Evolutionary conservation across 2,329 filamentous ascomycete genomes (phyloP).

Genomic region (Ustulina deusta): DNA sequence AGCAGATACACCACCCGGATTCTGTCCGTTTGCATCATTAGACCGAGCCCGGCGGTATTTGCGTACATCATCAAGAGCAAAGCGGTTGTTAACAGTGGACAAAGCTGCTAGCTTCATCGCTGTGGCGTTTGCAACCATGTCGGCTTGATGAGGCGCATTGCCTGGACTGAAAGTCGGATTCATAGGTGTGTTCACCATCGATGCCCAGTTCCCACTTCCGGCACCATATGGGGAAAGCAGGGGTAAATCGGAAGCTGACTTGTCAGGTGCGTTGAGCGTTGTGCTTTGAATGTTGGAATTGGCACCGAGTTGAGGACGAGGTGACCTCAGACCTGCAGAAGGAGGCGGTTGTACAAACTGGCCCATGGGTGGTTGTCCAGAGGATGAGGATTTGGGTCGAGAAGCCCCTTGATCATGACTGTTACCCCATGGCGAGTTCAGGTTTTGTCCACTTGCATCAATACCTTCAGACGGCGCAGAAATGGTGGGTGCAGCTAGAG

Average conservation of each 20-base stretch:
- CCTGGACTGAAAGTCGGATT: slow-evolving; percentile 82
- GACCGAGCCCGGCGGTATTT: slow-evolving; percentile 95
- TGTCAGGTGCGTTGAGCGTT: slow-evolving; percentile 79
- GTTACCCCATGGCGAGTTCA: slow-evolving; percentile 84
- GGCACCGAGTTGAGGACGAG: slow-evolving; percentile 74
- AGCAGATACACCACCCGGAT: slow-evolving; percentile 73
- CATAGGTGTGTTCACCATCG: slow-evolving; percentile 98
- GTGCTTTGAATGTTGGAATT: slow-evolving; percentile 84
- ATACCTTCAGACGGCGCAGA: slow-evolving; percentile 73
- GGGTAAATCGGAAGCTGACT: slow-evolving; percentile 77
- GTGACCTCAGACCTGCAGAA: slow-evolving; percentile 82
- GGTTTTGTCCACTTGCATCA: slow-evolving; percentile 72
- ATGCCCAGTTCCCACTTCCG: slow-evolving; percentile 94
- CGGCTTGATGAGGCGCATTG: slow-evolving; percentile 79
- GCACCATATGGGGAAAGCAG: slow-evolving; percentile 86
- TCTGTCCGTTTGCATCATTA: slow-evolving; percentile 77
- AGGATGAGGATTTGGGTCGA: slow-evolving; percentile 82
- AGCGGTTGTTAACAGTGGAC: slow-evolving; percentile 97
- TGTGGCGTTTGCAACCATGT: slow-evolving; percentile 98
- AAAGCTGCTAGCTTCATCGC: slow-evolving; percentile 98
- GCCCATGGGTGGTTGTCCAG: slow-evolving; percentile 87
- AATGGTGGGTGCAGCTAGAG: slow-evolving; percentile 80
- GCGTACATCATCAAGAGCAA: slow-evolving; percentile 94
- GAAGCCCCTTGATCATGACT: slow-evolving; percentile 63
- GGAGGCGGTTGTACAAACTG: slow-evolving; percentile 90